These are phyloP conservation scores for Histomonas meleagridis DNA, from an alignment of 208 protist genomes.

Conservation along the genomic window DNA sequence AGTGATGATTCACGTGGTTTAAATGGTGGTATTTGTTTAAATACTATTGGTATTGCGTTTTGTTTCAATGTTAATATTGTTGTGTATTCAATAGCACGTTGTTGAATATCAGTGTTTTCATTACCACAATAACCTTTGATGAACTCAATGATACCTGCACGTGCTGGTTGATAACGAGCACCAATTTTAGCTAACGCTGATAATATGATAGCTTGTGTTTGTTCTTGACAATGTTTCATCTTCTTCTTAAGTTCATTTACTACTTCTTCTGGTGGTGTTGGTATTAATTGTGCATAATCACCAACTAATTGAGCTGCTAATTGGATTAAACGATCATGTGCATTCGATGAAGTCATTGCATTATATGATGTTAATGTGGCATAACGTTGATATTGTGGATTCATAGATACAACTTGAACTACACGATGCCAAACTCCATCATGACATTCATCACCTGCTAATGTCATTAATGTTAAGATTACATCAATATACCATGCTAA, in stretches of 20 bases:
- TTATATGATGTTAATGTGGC: slow-evolving; percentile 61
- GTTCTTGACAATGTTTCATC: slow-evolving; percentile 6
- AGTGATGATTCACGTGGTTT: background rate
- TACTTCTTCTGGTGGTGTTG: background rate
- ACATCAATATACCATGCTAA: slow-evolving; percentile 82
- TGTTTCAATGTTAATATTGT: slow-evolving; percentile 40
- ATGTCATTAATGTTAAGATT: slow-evolving; percentile 75
- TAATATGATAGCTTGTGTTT: slow-evolving; percentile 73
- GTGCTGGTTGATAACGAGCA: slow-evolving; percentile 63
- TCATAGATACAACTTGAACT: slow-evolving; percentile 84
- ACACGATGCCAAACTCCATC: slow-evolving; percentile 70
- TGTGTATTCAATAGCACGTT: slow-evolving; percentile 81
- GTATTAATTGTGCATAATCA: slow-evolving; percentile 7
- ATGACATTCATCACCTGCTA: slow-evolving; percentile 80
- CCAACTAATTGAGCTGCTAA: slow-evolving; percentile 67
- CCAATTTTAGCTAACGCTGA: slow-evolving; percentile 80
- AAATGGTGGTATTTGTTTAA: slow-evolving; percentile 58
- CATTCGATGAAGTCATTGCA: slow-evolving; percentile 85
- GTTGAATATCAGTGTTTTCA: slow-evolving; percentile 83
- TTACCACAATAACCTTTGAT: background rate
- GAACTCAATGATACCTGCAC: slow-evolving; percentile 14
- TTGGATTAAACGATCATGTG: slow-evolving; percentile 65
- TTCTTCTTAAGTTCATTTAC: slow-evolving; percentile 27
- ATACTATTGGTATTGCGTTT: slow-evolving; percentile 41
- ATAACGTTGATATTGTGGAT: slow-evolving; percentile 80